Evolutionary conservation across 352 stramenopile species (phyloP).

Genomic region (Phytophthora palmivora): DNA sequence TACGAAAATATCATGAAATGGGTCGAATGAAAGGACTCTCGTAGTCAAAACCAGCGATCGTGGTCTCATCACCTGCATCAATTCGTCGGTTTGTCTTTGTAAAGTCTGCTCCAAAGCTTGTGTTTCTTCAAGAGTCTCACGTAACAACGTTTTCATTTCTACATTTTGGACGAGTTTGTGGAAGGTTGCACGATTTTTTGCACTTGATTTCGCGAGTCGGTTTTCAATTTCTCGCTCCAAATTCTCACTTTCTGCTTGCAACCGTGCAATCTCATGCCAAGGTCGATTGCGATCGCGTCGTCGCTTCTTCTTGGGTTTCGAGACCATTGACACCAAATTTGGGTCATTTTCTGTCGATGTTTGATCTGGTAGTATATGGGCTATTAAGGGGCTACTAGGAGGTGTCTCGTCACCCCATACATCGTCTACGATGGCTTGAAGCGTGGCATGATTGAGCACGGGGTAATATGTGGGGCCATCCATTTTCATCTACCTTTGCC

Average conservation of each 20-base stretch:
- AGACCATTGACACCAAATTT: no score
- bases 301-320: slow-evolving; percentile 1
- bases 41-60: background rate
- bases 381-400: background rate
- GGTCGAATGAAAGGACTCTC: no score
- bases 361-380: background rate
- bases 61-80: slow-evolving; percentile 1
- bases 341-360: no score
- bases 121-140: background rate
- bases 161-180: background rate
- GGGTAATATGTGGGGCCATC: background rate
- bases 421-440: slow-evolving; percentile 1
- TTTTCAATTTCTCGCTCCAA: slow-evolving; percentile 8
- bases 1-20: background rate
- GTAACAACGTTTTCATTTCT: slow-evolving; percentile 4
- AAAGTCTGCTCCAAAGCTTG: slow-evolving; percentile 2
- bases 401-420: background rate
- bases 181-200: background rate
- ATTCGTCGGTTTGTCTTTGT: background rate
- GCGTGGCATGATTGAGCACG: background rate
- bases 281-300: slow-evolving; percentile 12
- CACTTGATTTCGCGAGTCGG: background rate
- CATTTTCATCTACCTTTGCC: no score
- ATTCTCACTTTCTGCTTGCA: slow-evolving; percentile 6
- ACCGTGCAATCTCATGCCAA: slow-evolving; percentile 12